These are phyloP conservation scores for Cucumis melo DNA, from an alignment of 306 rosid species.

Conservation along the genomic window DNA sequence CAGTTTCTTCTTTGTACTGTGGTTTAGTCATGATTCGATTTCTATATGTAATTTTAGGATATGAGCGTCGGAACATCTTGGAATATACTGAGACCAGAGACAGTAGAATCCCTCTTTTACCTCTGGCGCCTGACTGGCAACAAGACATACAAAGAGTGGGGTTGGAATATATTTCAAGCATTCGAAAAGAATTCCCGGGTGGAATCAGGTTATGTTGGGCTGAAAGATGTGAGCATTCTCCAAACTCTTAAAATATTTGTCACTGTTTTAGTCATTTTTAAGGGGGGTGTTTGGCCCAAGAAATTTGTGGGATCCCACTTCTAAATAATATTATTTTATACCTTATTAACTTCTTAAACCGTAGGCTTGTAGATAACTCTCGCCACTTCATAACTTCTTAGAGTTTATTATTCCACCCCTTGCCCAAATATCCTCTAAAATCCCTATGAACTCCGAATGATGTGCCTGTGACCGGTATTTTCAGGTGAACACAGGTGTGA, in stretches of 20 bases:
- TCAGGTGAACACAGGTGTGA: constrained; percentile 86
- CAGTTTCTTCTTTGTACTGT: not conserved
- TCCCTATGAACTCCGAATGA: not conserved
- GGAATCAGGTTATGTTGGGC: constrained; percentile 89
- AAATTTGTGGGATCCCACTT: too few relatives aligned
- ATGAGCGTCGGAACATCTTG: constrained; percentile 95
- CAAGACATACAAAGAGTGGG: constrained; percentile 97
- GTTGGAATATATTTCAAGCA: constrained; percentile 99
- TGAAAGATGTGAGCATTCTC: constrained; percentile 71
- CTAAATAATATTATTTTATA: too few relatives aligned
- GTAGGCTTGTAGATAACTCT: too few relatives aligned
- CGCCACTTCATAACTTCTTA: too few relatives aligned
- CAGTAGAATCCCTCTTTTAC: constrained; percentile 89
- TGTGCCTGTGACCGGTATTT: not conserved
- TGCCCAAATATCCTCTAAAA: not conserved
- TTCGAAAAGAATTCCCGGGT: constrained; percentile 90
- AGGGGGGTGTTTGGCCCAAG: too few relatives aligned
- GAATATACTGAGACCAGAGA: constrained; percentile 98
- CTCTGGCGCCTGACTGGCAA: constrained; percentile 95
- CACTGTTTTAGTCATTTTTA: not conserved
- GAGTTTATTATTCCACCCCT: too few relatives aligned
- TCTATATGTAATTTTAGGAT: constrained; percentile 36
- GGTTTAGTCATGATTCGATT: constrained; percentile 7
- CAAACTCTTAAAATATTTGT: not conserved
- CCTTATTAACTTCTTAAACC: too few relatives aligned